Percentiles rank a stretch among this genome's conserved stretches.
These are phyloP conservation scores for Arxiozyma bovina DNA, from an alignment of 1,139 yeast genomes.

Conservation along the genomic window DNA sequence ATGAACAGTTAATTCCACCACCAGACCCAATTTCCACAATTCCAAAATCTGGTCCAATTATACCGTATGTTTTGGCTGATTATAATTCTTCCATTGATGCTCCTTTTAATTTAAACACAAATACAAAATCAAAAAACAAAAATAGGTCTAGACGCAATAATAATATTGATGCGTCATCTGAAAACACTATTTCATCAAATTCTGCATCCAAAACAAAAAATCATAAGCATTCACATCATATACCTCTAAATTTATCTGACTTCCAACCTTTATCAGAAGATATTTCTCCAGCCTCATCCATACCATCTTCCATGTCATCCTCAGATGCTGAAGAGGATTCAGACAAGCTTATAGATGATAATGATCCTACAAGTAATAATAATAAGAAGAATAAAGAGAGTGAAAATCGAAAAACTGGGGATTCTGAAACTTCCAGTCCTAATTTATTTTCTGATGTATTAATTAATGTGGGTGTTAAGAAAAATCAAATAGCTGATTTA, in stretches of 20 bases:
- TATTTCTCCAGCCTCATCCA: slow-evolving; percentile 29
- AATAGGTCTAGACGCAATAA: background rate
- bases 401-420: background rate
- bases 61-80: slow-evolving; percentile 69
- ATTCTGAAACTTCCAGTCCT: slow-evolving; percentile 5
- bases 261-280: slow-evolving; percentile 40
- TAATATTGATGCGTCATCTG: background rate
- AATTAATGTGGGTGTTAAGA: slow-evolving; percentile 36
- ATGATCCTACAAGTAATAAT: background rate
- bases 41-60: slow-evolving; percentile 68
- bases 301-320: background rate
- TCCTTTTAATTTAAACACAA: slow-evolving; percentile 45
- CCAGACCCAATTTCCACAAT: slow-evolving; percentile 61
- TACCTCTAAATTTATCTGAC: slow-evolving; percentile 39
- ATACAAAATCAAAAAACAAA: background rate
- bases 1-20: slow-evolving; percentile 54
- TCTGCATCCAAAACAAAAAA: background rate
- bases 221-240: slow-evolving; percentile 16
- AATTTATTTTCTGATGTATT: slow-evolving; percentile 26
- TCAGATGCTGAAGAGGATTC: slow-evolving; percentile 2
- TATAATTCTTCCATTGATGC: slow-evolving; percentile 63
- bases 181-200: background rate
- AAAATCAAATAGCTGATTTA: slow-evolving; percentile 77
- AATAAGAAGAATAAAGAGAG: background rate
- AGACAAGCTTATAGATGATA: background rate